Evolutionary conservation across 176 grass and related monocot genomes (phyloP).

Genomic region (Ensete glaucum): DNA sequence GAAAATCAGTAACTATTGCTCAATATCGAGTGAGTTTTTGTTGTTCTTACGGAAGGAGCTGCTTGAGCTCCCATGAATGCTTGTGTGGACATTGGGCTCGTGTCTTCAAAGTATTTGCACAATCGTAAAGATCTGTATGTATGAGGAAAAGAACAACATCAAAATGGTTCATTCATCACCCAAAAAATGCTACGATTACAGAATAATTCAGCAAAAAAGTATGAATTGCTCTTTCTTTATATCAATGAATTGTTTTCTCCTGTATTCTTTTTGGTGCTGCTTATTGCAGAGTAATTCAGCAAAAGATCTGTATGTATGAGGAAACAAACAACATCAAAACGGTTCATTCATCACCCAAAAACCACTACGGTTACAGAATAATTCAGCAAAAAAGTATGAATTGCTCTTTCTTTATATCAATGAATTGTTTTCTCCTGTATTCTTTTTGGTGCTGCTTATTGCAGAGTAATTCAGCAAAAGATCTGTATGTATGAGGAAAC

Average conservation of each 20-base stretch:
- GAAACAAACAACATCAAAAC: conserved; percentile 8
- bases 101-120: conserved; percentile 54
- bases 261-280: background rate
- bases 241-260: background rate
- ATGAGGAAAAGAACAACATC: conserved; percentile 11
- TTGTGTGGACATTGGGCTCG: conserved; percentile 67
- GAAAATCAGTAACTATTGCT: background rate
- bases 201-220: too few species aligned
- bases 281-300: too few species aligned
- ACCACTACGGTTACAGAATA: background rate
- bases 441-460: background rate
- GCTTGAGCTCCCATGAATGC: conserved; percentile 57
- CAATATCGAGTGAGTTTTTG: background rate
- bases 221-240: too few species aligned
- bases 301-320: conserved; percentile 47
- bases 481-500: conserved; percentile 41
- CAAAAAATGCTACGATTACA: background rate
- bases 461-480: conserved; percentile 1
- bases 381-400: too few species aligned
- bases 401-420: too few species aligned
- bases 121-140: conserved; percentile 54
- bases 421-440: background rate
- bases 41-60: conserved; percentile 46
- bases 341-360: background rate
- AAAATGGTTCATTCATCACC: background rate